Percentiles rank a stretch among this genome's conserved stretches.
Conservation (phyloP, 345 rosid species). For the Eucalyptus globulus region DNA sequence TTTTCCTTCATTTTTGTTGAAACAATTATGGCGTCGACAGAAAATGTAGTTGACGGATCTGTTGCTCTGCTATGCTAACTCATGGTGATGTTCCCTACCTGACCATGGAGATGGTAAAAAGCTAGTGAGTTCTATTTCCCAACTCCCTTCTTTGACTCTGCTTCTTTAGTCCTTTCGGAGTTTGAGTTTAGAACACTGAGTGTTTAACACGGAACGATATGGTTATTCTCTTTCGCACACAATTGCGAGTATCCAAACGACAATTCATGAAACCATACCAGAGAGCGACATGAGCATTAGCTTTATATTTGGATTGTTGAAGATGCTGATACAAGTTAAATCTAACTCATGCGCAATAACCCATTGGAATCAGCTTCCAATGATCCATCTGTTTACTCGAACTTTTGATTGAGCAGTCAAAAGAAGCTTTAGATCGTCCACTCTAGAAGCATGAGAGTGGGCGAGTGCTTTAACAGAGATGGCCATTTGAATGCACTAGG, state of each 20-base stretch:
- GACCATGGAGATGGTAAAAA: not conserved
- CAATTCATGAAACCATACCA: not conserved
- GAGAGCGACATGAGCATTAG: not conserved
- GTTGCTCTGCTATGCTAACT: not conserved
- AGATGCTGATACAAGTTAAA: not conserved
- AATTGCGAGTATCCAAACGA: not conserved
- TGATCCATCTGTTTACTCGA: not conserved
- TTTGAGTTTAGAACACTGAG: not conserved
- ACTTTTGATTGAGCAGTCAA: not conserved
- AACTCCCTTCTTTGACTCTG: not conserved
- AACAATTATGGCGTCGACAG: not conserved
- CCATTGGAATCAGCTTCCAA: not conserved
- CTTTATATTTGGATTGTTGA: not conserved
- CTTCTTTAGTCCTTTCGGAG: not conserved
- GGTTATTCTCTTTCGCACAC: not conserved
- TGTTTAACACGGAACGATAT: not conserved
- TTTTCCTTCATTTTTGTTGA: not conserved
- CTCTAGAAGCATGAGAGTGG: not conserved
- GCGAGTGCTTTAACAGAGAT: not conserved
- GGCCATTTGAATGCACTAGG: not conserved
- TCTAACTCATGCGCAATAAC: not conserved
- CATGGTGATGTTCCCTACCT: not conserved
- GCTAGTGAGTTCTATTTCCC: not conserved
- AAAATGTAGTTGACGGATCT: not conserved
- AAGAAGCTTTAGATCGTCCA: not conserved